Evolutionary conservation across 2,329 filamentous ascomycete species (phyloP).

Genomic region (Xylaria sp.): DNA sequence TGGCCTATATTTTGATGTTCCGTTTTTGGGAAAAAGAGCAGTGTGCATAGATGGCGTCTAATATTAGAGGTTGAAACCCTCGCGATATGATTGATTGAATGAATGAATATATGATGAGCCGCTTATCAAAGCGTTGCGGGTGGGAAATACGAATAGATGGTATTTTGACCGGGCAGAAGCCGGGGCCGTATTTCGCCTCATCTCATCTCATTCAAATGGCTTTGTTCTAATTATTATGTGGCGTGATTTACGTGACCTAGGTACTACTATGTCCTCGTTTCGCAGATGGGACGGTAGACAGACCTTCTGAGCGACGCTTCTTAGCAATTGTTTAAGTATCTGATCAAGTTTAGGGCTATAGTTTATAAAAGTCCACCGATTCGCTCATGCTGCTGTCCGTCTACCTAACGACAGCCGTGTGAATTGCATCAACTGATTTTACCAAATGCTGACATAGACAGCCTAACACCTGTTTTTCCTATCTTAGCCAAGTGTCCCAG

Average conservation of each 20-base stretch:
- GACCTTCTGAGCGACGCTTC: neutral
- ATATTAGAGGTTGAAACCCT: conserved; percentile 11
- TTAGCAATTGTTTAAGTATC: neutral
- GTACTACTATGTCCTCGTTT: neutral
- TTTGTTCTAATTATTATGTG: neutral
- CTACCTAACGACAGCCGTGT: neutral
- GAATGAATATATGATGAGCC: conserved; percentile 13
- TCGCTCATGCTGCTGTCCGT: neutral
- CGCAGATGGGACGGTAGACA: neutral
- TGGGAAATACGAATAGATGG: conserved; percentile 24
- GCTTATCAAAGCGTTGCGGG: neutral
- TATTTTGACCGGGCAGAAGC: neutral
- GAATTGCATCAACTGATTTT: neutral
- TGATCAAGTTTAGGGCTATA: neutral
- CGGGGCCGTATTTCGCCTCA: neutral
- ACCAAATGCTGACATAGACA: conserved; percentile 5
- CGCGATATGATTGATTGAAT: conserved; percentile 11
- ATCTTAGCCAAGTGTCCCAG: neutral
- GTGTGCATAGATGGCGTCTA: conserved; percentile 25
- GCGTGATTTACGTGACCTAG: neutral
- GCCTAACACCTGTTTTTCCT: neutral
- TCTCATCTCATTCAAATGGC: neutral
- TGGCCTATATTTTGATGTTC: neutral
- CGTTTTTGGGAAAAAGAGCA: neutral
- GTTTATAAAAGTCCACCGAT: neutral